Base-by-base conservation (phyloP, 129 eudicot species). In the Daucus carota region DNA sequence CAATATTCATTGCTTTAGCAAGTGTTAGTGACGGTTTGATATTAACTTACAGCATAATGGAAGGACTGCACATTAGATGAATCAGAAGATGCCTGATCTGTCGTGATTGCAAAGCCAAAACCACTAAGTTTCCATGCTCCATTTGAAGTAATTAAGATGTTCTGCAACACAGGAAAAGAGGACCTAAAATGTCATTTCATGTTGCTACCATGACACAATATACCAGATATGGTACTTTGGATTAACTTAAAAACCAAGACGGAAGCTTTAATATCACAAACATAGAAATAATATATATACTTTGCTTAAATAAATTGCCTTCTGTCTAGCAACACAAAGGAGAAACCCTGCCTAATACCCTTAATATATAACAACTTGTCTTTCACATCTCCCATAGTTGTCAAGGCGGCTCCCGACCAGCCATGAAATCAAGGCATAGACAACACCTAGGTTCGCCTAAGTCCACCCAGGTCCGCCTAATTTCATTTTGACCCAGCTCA, bases 51-150 rank as follows among this genome's bases (percentile, higher is more conserved):
- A 78, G 98, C 80, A 83, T 89, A 94, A 80, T 94, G 98, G 81
- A 94, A 94, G 70, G 92, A 88, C 82, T 84, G 98, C 75, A 74
- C 70, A 76, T 79, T 78, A 50, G 93, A 77, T 65, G 77, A 78
- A 87, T 88, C 93, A 43, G 81, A 66, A 72, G 96, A 72, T 74
- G 96, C 73, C 77, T 84, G 96, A 75, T 93, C 97, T 42, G 88
- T 77, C 38, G 97, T 83, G 81, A 87, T 79, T 34, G 98, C 82
- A 83, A 93, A 91, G 83, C 98, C 83, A 82, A 93, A 93, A 60
- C 98, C 97, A 54, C 98, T 88, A 34, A 93, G 97, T 86, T 93
- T 93, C 98, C 98, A 93, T 77, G 98, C 97, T 80, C 98, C 98
- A 91, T 84, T 93, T 44, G 96, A 88, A 77, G 93, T 93, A 78